Conservation (phyloP, 345 rosid genomes). For the Boechera divaricarpa region DNA sequence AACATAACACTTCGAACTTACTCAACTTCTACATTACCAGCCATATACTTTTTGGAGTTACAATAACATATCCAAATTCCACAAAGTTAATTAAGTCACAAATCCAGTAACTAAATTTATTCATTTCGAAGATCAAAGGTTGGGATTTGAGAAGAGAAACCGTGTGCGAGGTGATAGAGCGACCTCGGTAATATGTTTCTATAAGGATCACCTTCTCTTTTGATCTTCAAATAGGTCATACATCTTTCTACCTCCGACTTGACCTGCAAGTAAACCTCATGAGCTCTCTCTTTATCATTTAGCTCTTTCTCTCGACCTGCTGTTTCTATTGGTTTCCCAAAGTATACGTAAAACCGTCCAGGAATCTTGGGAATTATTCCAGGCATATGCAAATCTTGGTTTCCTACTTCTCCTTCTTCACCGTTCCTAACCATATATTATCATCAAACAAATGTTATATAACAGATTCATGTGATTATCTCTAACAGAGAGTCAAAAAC, state of each 20-base stretch:
- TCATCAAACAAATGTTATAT: conserved; percentile 14
- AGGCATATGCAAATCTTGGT: conserved; percentile 11
- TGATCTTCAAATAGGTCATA: conserved; percentile 56
- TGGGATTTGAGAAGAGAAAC: conserved; percentile 57
- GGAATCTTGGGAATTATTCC: conserved; percentile 64
- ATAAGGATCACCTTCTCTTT: conserved; percentile 64
- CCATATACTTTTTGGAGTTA: neutral
- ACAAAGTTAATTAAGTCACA: neutral
- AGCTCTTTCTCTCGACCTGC: conserved; percentile 57
- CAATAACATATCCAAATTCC: neutral
- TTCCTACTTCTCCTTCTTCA: conserved; percentile 7
- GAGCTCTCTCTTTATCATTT: conserved; percentile 55
- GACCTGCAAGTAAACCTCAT: conserved; percentile 56
- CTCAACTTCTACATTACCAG: neutral
- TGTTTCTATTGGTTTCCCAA: conserved; percentile 80
- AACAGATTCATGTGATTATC: neutral
- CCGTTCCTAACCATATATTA: conserved; percentile 29
- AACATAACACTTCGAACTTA: neutral
- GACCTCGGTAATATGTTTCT: conserved; percentile 58
- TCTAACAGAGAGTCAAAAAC: neutral
- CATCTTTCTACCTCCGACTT: conserved; percentile 66
- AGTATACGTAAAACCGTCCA: conserved; percentile 64
- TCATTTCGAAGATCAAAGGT: conserved; percentile 57
- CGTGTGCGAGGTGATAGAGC: conserved; percentile 50
- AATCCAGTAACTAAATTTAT: neutral